Evolutionary conservation across 1,139 yeast species (phyloP), one percentile per base, ranked within the genome.

Genomic region (Debaryomyces singareniensis): DNA sequence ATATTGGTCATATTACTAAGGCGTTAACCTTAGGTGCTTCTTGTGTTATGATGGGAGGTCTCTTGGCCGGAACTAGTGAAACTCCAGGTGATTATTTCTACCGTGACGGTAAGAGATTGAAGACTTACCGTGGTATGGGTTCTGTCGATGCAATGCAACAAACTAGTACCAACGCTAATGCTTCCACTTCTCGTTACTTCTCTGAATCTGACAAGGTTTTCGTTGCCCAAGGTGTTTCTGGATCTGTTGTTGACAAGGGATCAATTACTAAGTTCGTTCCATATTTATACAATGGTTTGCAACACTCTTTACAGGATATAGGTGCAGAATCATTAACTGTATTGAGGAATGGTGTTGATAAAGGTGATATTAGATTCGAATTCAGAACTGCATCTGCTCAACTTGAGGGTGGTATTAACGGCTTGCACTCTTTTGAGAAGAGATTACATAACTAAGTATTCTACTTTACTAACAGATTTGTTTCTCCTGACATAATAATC

Each of bases 121-220:
- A 91, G 75, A 67, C 87, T 41, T 91, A 91, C 75, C 83, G 99
- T 71, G 99, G 99, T 70, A 91, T 91, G 98, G 99, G 99, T 47
- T 91, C 98, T 23, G 80, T 91, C 50, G 99, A 89, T 58, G 99
- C 99, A 43, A 89, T 89, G 97, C 93, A 91, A 73, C 83, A 86
- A 70, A 85, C 96, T 37, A 70, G 72, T 43, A 72, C 71, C 53
- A 79, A 78, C 58, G 96, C 95, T 47, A 93, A 91, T 54, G 98
- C 98, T 37, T 91, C 98, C 29, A 85, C 98, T 40, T 87, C 96
- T 29, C 84, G 99, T 69, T 91, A 91, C 71, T 91, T 91, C 64
- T 86, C 96, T 36, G 98, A 91, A 69, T 67, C 86, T 42, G 99
- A 91, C 61, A 72, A 83, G 53, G 97, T 91, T 42, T 75, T 91